phyloP scores from a whole-genome alignment of 1,139 yeast genomes.

The Pichia sp. region DNA sequence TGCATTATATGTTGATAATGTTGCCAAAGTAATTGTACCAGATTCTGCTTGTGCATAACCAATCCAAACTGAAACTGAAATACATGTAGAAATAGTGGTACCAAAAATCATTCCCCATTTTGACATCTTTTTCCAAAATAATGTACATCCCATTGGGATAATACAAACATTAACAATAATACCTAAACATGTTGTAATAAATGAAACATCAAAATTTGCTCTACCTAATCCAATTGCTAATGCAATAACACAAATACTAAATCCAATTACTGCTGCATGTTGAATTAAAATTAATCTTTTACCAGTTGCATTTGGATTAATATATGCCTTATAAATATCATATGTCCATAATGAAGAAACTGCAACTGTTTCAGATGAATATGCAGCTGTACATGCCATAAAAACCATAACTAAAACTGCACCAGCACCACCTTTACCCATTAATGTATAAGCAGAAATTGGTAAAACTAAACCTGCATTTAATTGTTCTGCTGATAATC shows the following conservation, averaged over 20 bases:
- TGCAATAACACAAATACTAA: conserved; percentile 34
- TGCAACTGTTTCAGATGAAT: conserved; percentile 44
- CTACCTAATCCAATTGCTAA: conserved; percentile 48
- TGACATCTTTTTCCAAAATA: conserved; percentile 66
- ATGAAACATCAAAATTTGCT: conserved; percentile 82
- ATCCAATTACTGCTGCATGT: conserved; percentile 34
- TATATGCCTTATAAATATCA: conserved; percentile 41
- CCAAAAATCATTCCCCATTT: conserved; percentile 51
- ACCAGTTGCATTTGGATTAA: conserved; percentile 40
- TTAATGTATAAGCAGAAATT: conserved; percentile 36
- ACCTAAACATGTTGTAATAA: conserved; percentile 81
- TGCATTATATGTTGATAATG: conserved; percentile 40
- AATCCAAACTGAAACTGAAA: conserved; percentile 65
- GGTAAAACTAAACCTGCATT: conserved; percentile 39
- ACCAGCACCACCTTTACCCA: conserved; percentile 42
- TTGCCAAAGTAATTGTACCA: conserved; percentile 50
- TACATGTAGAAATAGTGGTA: conserved; percentile 55
- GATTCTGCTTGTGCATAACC: conserved; percentile 49
- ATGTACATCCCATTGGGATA: conserved; percentile 64
- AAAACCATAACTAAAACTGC: conserved; percentile 41
- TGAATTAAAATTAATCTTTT: conserved; percentile 37
- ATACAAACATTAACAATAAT: conserved; percentile 83
- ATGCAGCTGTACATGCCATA: conserved; percentile 45
- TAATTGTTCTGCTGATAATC: conserved; percentile 25
- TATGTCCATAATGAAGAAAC: conserved; percentile 41